These are phyloP conservation scores for Iris macrosiphon DNA, from an alignment of 106 monocot species.

Conservation along the genomic window DNA sequence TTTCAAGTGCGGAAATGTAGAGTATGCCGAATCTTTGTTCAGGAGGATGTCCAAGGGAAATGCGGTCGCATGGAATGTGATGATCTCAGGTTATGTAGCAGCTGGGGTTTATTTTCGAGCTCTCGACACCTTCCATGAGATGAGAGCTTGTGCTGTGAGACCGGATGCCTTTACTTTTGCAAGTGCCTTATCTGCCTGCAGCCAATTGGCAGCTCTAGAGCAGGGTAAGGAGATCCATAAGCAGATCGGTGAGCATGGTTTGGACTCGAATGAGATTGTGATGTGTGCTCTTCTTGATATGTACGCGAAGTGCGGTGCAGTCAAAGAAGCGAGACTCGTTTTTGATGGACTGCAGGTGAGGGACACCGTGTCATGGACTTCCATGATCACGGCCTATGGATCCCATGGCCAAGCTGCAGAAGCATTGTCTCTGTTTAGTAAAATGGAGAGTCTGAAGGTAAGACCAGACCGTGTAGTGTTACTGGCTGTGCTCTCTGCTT, in stretches of 20 bases:
- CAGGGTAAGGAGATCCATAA: slow-evolving; percentile 61
- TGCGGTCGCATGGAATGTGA: slow-evolving; percentile 66
- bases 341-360: slow-evolving; percentile 36
- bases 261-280: slow-evolving; percentile 50
- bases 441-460: slow-evolving; percentile 30
- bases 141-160: slow-evolving; percentile 28
- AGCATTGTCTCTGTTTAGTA: slow-evolving; percentile 46
- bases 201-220: slow-evolving; percentile 60
- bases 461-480: slow-evolving; percentile 48
- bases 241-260: slow-evolving; percentile 10
- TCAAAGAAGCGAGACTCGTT: slow-evolving; percentile 42
- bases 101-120: slow-evolving; percentile 35
- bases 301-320: slow-evolving; percentile 81
- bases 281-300: slow-evolving; percentile 70
- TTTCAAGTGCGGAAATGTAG: slow-evolving; percentile 48
- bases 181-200: slow-evolving; percentile 53
- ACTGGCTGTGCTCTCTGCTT: slow-evolving; percentile 66
- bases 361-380: slow-evolving; percentile 67
- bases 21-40: slow-evolving; percentile 34
- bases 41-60: slow-evolving; percentile 25
- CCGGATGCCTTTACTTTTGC: slow-evolving; percentile 52
- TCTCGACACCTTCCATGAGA: slow-evolving; percentile 28
- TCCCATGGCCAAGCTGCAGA: slow-evolving; percentile 52
- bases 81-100: slow-evolving; percentile 58
- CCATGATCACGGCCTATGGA: slow-evolving; percentile 72